These are phyloP conservation scores for Prunella vulgaris DNA, from an alignment of 257 asterid genomes.

Conservation along the genomic window DNA sequence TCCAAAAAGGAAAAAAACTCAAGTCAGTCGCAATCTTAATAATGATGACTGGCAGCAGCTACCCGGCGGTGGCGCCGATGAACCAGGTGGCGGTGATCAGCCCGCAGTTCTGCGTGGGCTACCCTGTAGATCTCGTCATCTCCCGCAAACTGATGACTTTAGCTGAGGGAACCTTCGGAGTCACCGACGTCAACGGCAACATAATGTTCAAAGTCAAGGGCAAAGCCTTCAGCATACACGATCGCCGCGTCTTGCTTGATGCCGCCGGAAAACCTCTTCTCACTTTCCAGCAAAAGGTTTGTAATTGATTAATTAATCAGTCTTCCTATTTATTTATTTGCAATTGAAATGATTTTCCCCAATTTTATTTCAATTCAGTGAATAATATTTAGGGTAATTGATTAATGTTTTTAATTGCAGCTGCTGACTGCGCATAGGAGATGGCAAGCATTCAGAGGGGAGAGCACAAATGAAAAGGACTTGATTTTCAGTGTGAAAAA, in stretches of 20 bases:
- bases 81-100: slow-evolving; percentile 38
- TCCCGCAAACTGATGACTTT: slow-evolving; percentile 56
- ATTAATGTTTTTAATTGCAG: slow-evolving; percentile 25
- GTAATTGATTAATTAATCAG: not conserved
- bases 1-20: too few relatives aligned
- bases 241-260: slow-evolving; percentile 69
- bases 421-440: slow-evolving; percentile 58
- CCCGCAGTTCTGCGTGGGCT: slow-evolving; percentile 64
- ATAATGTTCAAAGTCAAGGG: slow-evolving; percentile 61
- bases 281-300: slow-evolving; percentile 59
- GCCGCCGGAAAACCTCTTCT: slow-evolving; percentile 56
- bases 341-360: too few relatives aligned
- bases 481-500: slow-evolving; percentile 47
- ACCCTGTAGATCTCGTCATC: slow-evolving; percentile 61
- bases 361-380: too few relatives aligned
- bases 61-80: slow-evolving; percentile 19
- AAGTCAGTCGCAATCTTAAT: too few relatives aligned
- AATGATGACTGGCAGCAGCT: slow-evolving; percentile 36
- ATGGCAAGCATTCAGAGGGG: slow-evolving; percentile 65
- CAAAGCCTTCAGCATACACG: slow-evolving; percentile 54
- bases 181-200: slow-evolving; percentile 60
- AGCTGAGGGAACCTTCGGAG: slow-evolving; percentile 52
- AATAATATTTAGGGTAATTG: not conserved
- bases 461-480: slow-evolving; percentile 41
- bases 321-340: too few relatives aligned